Evolutionary conservation across 2,329 filamentous ascomycete species (phyloP), one percentile per base, ranked within the genome.

Genomic region (Colletotrichum eleusines): DNA sequence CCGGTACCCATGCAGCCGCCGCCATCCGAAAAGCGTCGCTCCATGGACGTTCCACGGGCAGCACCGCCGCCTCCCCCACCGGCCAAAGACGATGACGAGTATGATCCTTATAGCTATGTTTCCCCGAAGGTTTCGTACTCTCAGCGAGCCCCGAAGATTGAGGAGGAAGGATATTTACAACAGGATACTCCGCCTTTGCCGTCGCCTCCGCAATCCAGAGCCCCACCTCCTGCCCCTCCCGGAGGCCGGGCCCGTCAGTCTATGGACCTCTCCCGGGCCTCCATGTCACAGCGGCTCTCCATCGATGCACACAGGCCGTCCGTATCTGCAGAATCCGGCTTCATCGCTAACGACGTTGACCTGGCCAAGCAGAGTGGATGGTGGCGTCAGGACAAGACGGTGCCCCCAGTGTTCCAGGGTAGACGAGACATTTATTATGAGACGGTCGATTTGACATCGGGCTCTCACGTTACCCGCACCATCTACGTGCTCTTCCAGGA

Each of bases 401-500:
- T 95, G 1, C 96, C 96, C 3, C 94, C 95, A 0, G 88, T 89
- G 2, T 89, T 98, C 72, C 93, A 97, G 78, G 90, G 90, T 58
- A 91, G 95, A 61, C 92, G 90, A 75, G 96, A 99, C 78, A 86
- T 98, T 20, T 88, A 94, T 63, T 92, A 90, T 62, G 94, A 98
- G 80, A 87, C 91, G 28, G 93, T 97, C 74, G 94, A 98, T 78
- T 90, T 91, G 1, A 90, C 87, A 8, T 90, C 92, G 33, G 91
- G 91, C 78, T 90, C 90, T 0, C 87, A 87, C 1, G 84, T 97
- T 26, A 93, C 91, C 8, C 95, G 95, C 74, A 90, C 95, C 71
- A 87, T 98, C 51, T 96, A 92, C 75, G 85, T 98, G n/a, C 83
- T 99, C 11, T 99, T 94, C 83, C 91, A 94, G 76, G 96, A 99